Percentiles rank a stretch among this genome's conserved stretches.
Conservation (phyloP, 1,284 basidiomycete species). For the Heterobasidion irregulare region DNA sequence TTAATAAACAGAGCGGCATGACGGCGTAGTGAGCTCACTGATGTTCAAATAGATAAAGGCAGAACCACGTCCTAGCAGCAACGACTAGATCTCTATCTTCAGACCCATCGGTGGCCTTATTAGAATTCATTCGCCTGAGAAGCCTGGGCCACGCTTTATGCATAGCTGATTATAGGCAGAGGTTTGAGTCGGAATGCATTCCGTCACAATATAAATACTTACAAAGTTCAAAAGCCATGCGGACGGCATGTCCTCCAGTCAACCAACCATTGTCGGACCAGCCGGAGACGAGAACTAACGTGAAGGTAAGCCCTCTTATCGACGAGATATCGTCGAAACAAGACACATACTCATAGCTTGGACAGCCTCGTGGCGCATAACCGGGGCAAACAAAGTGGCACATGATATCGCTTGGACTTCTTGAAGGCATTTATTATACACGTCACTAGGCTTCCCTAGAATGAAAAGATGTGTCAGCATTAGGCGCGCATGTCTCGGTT, state of each 20-base stretch:
- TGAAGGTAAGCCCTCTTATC: slow-evolving; percentile 7
- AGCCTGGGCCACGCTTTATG: slow-evolving; percentile 85
- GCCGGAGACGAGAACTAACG: slow-evolving; percentile 73
- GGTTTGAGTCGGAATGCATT: neutral
- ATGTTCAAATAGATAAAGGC: slow-evolving; percentile 86
- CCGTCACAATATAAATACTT: slow-evolving; percentile 18
- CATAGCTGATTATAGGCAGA: slow-evolving; percentile 46
- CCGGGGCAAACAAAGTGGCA: slow-evolving; percentile 79
- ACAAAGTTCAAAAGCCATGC: slow-evolving; percentile 90
- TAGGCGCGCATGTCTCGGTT: neutral
- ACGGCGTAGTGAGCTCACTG: slow-evolving; percentile 49
- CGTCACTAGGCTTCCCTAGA: slow-evolving; percentile 56
- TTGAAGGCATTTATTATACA: slow-evolving; percentile 58
- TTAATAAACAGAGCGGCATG: neutral
- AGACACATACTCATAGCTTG: slow-evolving; percentile 79
- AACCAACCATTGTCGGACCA: slow-evolving; percentile 93
- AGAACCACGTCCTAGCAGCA: slow-evolving; percentile 82
- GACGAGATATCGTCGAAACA: neutral
- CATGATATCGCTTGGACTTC: slow-evolving; percentile 81
- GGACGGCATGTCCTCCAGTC: slow-evolving; percentile 84
- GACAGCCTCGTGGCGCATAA: slow-evolving; percentile 75
- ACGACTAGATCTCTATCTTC: slow-evolving; percentile 78
- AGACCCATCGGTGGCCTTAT: slow-evolving; percentile 44
- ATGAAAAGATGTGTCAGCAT: neutral
- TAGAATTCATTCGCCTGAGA: slow-evolving; percentile 61